Evolutionary conservation across 257 asterid species (phyloP).

Genomic region (Nicotiana tomentosiformis): DNA sequence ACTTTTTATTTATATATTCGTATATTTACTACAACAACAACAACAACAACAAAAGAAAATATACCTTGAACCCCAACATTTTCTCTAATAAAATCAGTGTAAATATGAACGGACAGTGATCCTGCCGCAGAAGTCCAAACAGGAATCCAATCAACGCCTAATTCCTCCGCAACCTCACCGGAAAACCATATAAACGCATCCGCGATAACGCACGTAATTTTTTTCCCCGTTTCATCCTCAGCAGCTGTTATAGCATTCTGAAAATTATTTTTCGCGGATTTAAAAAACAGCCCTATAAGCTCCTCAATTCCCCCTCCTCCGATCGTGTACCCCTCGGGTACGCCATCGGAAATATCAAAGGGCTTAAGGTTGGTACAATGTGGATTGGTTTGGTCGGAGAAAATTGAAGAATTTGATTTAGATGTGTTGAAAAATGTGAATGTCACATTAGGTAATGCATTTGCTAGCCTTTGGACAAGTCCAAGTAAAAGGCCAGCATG

Average conservation of each 20-base stretch:
- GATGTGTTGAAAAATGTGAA: slow-evolving; percentile 38
- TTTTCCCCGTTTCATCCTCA: slow-evolving; percentile 29
- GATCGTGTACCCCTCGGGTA: slow-evolving; percentile 22
- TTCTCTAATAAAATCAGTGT: slow-evolving; percentile 34
- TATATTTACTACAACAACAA: too few relatives aligned
- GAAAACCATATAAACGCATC: slow-evolving; percentile 53
- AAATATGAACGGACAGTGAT: slow-evolving; percentile 33
- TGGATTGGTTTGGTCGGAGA: background rate
- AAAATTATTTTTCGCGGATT: slow-evolving; percentile 31
- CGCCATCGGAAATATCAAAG: slow-evolving; percentile 32
- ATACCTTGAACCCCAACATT: slow-evolving; percentile 23
- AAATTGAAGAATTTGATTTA: slow-evolving; percentile 25
- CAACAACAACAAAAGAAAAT: too few relatives aligned
- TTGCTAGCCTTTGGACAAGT: slow-evolving; percentile 35
- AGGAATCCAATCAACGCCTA: slow-evolving; percentile 40
- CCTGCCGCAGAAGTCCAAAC: slow-evolving; percentile 45
- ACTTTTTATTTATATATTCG: too few relatives aligned
- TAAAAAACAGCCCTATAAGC: slow-evolving; percentile 31
- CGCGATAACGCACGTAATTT: slow-evolving; percentile 36
- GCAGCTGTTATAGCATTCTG: slow-evolving; percentile 21
- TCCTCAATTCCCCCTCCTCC: slow-evolving; percentile 29
- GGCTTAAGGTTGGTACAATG: slow-evolving; percentile 14
- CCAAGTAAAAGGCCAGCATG: slow-evolving; percentile 45
- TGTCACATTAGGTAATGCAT: slow-evolving; percentile 24
- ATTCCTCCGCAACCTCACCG: slow-evolving; percentile 28